Conservation (phyloP, 2,329 filamentous ascomycete species). For the Ophiosphaerella narmari region DNA sequence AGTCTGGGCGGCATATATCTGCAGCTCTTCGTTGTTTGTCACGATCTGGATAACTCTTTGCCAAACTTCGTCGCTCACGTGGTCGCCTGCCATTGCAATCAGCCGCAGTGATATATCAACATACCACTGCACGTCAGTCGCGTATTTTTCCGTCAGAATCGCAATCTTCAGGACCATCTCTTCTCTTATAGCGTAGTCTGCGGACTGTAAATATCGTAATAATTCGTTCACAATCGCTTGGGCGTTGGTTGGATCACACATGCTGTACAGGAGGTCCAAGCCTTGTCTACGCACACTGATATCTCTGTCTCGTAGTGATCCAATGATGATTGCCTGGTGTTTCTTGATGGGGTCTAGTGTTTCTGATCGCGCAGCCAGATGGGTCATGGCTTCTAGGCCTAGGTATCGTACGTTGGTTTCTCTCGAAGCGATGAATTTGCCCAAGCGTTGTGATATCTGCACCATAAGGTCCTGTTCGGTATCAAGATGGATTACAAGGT, state of each 20-base stretch:
- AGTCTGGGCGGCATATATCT: conserved; percentile 94
- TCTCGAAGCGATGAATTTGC: conserved; percentile 93
- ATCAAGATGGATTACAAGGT: conserved; percentile 95
- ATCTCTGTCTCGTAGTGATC: conserved; percentile 90
- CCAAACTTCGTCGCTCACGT: conserved; percentile 99
- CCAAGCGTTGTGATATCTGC: conserved; percentile 87
- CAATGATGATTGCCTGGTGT: conserved; percentile 94
- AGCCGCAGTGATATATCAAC: conserved; percentile 95
- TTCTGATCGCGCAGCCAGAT: conserved; percentile 90
- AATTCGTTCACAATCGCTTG: conserved; percentile 92
- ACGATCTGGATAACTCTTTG: conserved; percentile 98
- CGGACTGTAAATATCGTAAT: conserved; percentile 90
- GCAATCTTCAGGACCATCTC: conserved; percentile 99
- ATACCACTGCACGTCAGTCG: conserved; percentile 98
- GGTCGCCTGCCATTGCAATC: conserved; percentile 95
- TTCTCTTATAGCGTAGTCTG: conserved; percentile 96
- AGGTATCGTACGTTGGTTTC: conserved; percentile 98
- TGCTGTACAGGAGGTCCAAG: conserved; percentile 95
- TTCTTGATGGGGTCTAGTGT: conserved; percentile 97
- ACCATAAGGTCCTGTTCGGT: conserved; percentile 95
- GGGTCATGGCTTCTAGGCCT: conserved; percentile 95
- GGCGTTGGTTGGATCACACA: conserved; percentile 97
- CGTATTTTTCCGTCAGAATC: conserved; percentile 97
- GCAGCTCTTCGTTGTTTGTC: conserved; percentile 97
- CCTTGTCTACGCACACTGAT: conserved; percentile 97